Evolutionary conservation across 2,329 filamentous ascomycete genomes (phyloP).

Genomic region (Torrubiella hemipterigena): DNA sequence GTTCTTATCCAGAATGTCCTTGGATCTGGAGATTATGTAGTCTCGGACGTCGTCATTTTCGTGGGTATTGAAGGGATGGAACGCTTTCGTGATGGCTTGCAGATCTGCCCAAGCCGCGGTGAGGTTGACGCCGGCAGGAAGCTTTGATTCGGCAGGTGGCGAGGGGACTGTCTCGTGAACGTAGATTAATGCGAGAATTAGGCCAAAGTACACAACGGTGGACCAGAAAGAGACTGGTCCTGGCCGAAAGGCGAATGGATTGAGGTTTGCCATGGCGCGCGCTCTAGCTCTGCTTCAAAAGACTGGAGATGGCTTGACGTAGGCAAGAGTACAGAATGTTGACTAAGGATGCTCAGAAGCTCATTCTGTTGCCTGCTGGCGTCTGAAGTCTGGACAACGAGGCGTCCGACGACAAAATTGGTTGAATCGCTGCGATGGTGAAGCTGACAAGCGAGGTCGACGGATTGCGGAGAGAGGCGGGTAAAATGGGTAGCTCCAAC

Average conservation of each 20-base stretch:
- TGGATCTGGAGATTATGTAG: constrained; percentile 62
- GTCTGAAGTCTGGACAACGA: no score
- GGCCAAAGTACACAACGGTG: constrained; percentile 61
- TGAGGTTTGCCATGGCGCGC: no score
- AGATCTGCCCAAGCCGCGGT: constrained; percentile 82
- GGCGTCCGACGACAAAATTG: no score
- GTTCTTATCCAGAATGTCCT: constrained; percentile 56
- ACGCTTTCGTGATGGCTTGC: constrained; percentile 57
- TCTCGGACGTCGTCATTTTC: constrained; percentile 69
- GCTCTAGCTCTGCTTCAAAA: no score
- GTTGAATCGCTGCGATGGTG: no score
- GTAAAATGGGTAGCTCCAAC: no score
- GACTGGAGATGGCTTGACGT: no score
- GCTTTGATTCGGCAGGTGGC: constrained; percentile 35
- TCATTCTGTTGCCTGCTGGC: no score
- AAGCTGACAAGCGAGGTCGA: no score
- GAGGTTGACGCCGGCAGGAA: constrained; percentile 58
- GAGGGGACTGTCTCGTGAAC: constrained; percentile 62
- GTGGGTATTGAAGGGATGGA: constrained; percentile 82
- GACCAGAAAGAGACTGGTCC: constrained; percentile 73
- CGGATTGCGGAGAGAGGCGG: no score
- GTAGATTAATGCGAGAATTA: constrained; percentile 60
- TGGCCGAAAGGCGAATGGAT: constrained; percentile 66
- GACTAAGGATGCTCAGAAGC: no score
- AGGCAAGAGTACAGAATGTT: no score